Evolutionary conservation across 345 rosid species (phyloP).

Genomic region (Rhodamnia argentea): DNA sequence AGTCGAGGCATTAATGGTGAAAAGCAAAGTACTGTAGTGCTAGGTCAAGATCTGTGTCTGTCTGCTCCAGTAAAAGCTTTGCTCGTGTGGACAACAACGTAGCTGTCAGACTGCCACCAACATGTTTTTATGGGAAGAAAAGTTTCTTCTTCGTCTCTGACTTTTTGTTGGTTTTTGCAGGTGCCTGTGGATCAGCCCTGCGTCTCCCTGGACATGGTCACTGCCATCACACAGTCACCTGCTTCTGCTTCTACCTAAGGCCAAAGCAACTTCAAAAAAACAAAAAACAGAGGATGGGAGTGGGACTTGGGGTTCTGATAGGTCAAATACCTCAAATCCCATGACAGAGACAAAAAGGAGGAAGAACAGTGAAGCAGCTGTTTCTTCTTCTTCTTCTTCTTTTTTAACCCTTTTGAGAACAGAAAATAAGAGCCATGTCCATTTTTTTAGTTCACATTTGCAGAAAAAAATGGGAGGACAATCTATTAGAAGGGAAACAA

Average conservation of each 20-base stretch:
- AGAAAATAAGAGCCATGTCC: background rate
- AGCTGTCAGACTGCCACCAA: background rate
- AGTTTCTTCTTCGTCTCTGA: background rate
- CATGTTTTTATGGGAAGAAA: background rate
- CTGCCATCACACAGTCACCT: conserved; percentile 58
- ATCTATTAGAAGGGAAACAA: background rate
- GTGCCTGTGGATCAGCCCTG: conserved; percentile 94
- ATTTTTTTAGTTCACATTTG: background rate
- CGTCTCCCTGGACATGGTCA: conserved; percentile 69
- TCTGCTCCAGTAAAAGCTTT: background rate
- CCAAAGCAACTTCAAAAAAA: background rate
- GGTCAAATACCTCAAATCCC: background rate
- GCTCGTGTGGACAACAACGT: background rate
- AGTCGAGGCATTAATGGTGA: background rate
- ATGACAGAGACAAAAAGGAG: background rate
- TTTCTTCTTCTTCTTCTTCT: background rate
- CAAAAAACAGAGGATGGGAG: background rate
- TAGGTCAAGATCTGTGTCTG: background rate
- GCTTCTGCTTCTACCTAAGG: background rate
- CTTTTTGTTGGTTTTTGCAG: conserved; percentile 18
- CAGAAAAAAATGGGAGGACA: background rate
- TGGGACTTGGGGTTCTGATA: background rate
- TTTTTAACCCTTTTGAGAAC: background rate
- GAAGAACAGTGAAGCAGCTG: background rate
- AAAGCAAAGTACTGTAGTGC: background rate